Evolutionary conservation across 202 grass and related monocot genomes (phyloP), one percentile per base, ranked within the genome.

Genomic region (Eragrostis tef): DNA sequence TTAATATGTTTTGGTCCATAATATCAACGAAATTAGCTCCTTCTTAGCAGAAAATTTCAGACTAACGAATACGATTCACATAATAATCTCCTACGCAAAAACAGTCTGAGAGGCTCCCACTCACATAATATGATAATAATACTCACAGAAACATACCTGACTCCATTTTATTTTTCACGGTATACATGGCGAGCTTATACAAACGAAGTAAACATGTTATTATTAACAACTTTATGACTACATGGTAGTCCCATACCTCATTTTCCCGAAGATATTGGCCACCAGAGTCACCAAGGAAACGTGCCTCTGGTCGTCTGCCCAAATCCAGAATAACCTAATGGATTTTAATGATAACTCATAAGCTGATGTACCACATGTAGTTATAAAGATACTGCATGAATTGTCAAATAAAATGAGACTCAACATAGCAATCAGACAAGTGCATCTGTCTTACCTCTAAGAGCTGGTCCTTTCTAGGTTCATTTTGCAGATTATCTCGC

Each of bases 291-390:
- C 92, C 86, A 63, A 94, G 95, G 76, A 93, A 98, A 62, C 92
- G 92, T 78, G 95, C 95, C 79, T 98, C 95, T 78, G 95, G 95
- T 48, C 87, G 87, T 74, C 95, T 88, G 22, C 95, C 95, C 87
- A 98, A 87, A 87, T 98, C 95, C 75, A 98, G 83, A 87, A 98
- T 71, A 76, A 98, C 88, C 95, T 95, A 83, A 84, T 84, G 15
- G 70, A 64, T 54, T 93, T 94, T 80, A 84, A 81, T 19, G 74
- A 64, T 25, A 11, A 84, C 41, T 73, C 36, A 64, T 77, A 16
- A 78, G 79, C 36, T 46, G 56, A 15, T 36, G 71, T 84, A 25
- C 64, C 11, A 73, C 12, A 74, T 82, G 58, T 26, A 68, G 8
- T 44, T 77, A 59, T 9, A 66, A 68, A n/a, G 0, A 11, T 49